Evolutionary conservation across 805 yeast genomes (phyloP), one percentile per base, ranked within the genome.

Genomic region (Saccharomycodes ludwigii): DNA sequence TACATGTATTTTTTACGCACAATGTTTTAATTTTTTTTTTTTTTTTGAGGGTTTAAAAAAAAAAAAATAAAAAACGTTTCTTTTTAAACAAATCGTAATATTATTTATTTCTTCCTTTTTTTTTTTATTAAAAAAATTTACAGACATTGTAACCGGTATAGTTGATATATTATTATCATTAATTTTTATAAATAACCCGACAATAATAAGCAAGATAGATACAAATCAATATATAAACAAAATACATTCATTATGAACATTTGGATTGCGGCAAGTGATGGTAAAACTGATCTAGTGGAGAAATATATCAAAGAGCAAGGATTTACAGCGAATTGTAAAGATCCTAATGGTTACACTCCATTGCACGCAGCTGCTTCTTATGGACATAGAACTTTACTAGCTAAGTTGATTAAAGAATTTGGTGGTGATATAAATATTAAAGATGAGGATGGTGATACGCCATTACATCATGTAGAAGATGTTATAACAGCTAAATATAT

Each of bases 321-420:
- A 5, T 63, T 60, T 40, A 65, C 75, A 3, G 71, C 95, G 3
- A 78, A 83, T 47, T 68, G 78, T 5, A 72, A 76, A 40, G 99
- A 91, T 53, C 80, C 82, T 1, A 83, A 86, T 46, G 99, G 99
- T 1, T 91, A 93, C 56, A 88, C 97, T 0, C 94, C 98, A 5
- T 67, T 91, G 9, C 99, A 91, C 53, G 99, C 99, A 1, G 97
- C 98, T 2, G 94, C 93, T 2, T 79, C 96, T 1, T 91, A 91
- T 54, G 88, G 88, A 6, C 86, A 88, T 50, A 44, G 58, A 2
- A 85, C 78, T 7, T 59, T 91, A 24, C 59, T 91, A 23, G 33
- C 35, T 20, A 43, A 37, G 18, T 42, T 55, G 12, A 40, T 49
- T 22, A 34, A 31, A 4, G 43, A 42, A 18, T 69, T 66, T 40